Evolutionary conservation across 108 stramenopile species (phyloP).

Genomic region (Stephanodiscus minutulus): DNA sequence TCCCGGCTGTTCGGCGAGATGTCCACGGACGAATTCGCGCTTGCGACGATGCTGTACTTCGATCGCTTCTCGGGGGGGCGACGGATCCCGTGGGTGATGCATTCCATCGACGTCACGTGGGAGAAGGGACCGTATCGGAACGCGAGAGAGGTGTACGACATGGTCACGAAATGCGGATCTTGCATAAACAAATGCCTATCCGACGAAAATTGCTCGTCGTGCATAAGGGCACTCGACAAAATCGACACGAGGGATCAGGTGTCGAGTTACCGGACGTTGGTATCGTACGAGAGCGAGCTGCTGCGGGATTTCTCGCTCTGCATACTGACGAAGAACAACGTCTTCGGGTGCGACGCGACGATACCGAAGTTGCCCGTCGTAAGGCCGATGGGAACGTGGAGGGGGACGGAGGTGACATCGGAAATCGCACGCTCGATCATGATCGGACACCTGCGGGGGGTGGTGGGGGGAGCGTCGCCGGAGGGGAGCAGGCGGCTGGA

Average conservation of each 20-base stretch:
- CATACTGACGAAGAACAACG: slow-evolving; percentile 92
- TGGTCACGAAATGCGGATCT: slow-evolving; percentile 79
- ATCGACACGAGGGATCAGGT: slow-evolving; percentile 87
- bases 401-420: slow-evolving; percentile 70
- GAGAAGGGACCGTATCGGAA: slow-evolving; percentile 84
- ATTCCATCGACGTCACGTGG: slow-evolving; percentile 84
- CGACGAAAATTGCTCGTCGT: slow-evolving; percentile 75
- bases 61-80: slow-evolving; percentile 65
- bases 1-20: slow-evolving; percentile 54
- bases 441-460: slow-evolving; percentile 88
- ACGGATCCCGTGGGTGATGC: slow-evolving; percentile 63
- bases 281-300: slow-evolving; percentile 88
- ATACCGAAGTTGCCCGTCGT: slow-evolving; percentile 76
- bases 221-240: slow-evolving; percentile 69
- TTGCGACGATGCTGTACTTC: slow-evolving; percentile 74
- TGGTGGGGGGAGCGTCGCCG: slow-evolving; percentile 9
- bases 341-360: slow-evolving; percentile 79
- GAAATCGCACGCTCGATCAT: slow-evolving; percentile 74
- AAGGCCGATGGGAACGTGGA: slow-evolving; percentile 59
- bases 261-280: slow-evolving; percentile 89
- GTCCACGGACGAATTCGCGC: slow-evolving; percentile 73
- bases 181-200: slow-evolving; percentile 63
- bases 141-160: slow-evolving; percentile 73
- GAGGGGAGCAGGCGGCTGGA: slow-evolving; percentile 45
- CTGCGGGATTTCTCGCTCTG: slow-evolving; percentile 89